phyloP scores from a whole-genome alignment of 2,329 filamentous ascomycete genomes.

The Claviceps humidiphila region DNA sequence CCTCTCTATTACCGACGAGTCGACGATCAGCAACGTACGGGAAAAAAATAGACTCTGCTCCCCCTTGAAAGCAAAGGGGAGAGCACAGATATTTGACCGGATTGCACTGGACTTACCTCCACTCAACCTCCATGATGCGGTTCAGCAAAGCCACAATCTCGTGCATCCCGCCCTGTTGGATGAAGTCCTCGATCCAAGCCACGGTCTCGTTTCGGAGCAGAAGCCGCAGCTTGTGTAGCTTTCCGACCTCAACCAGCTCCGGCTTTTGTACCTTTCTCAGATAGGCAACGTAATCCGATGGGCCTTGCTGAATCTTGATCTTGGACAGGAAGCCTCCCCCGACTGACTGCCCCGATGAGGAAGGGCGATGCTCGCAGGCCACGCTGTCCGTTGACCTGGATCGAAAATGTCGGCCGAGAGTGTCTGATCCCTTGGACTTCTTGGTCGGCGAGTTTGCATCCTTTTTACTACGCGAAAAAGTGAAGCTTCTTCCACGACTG shows the following conservation, averaged over 20 bases:
- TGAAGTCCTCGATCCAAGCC: slow-evolving; percentile 87
- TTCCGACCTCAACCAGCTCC: slow-evolving; percentile 79
- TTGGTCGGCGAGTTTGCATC: slow-evolving; percentile 59
- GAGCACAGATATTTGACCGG: background rate
- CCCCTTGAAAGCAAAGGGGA: background rate
- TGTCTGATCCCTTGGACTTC: slow-evolving; percentile 51
- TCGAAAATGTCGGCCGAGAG: slow-evolving; percentile 49
- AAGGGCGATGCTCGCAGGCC: slow-evolving; percentile 42
- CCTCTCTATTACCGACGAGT: slow-evolving; percentile 47
- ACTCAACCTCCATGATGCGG: slow-evolving; percentile 90
- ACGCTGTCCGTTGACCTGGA: slow-evolving; percentile 63
- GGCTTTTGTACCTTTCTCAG: slow-evolving; percentile 70
- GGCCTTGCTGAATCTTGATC: slow-evolving; percentile 60
- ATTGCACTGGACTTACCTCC: slow-evolving; percentile 48
- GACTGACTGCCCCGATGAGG: slow-evolving; percentile 35
- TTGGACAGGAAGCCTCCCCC: slow-evolving; percentile 49
- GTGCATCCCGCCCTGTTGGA: slow-evolving; percentile 79
- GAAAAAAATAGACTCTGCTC: background rate
- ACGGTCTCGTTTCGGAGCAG: slow-evolving; percentile 90
- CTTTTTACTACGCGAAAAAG: slow-evolving; percentile 50
- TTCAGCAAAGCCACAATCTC: slow-evolving; percentile 78
- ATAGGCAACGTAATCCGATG: slow-evolving; percentile 77
- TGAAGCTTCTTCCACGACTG: slow-evolving; percentile 48
- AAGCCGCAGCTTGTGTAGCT: slow-evolving; percentile 82
- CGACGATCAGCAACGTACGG: slow-evolving; percentile 3